Percentiles rank a stretch among this genome's conserved stretches.
These are phyloP conservation scores for Nasturtium officinale DNA, from an alignment of 345 rosid genomes.

Conservation along the genomic window DNA sequence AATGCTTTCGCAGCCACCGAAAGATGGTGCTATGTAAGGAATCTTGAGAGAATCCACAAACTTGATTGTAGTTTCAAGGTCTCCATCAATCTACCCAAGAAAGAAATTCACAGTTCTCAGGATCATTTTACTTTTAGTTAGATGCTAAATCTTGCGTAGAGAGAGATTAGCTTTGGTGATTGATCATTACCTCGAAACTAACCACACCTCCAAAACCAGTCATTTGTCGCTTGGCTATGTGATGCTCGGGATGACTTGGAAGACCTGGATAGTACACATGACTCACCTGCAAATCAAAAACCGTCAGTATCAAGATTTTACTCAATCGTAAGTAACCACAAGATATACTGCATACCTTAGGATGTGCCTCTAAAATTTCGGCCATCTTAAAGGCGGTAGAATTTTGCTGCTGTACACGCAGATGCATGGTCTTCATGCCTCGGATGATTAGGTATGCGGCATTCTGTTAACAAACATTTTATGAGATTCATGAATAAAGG, in stretches of 20 bases:
- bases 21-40: slow-evolving; percentile 97
- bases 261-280: slow-evolving; percentile 91
- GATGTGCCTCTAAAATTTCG: slow-evolving; percentile 99
- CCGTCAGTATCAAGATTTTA: background rate
- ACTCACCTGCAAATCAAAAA: slow-evolving; percentile 59
- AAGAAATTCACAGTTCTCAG: slow-evolving; percentile 12
- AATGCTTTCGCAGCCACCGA: slow-evolving; percentile 97
- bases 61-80: slow-evolving; percentile 64
- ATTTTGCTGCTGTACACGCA: slow-evolving; percentile 98
- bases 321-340: background rate
- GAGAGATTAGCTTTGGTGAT: background rate
- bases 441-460: slow-evolving; percentile 93
- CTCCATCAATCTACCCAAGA: slow-evolving; percentile 72
- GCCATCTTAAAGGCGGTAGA: slow-evolving; percentile 94
- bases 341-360: slow-evolving; percentile 57
- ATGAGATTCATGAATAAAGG: slow-evolving; percentile 17
- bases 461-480: slow-evolving; percentile 51
- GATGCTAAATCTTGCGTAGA: background rate
- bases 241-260: slow-evolving; percentile 91
- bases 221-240: slow-evolving; percentile 91
- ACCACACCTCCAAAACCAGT: slow-evolving; percentile 98
- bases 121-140: background rate
- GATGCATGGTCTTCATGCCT: slow-evolving; percentile 99
- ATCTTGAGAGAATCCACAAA: slow-evolving; percentile 88
- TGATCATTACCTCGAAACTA: slow-evolving; percentile 85